Evolutionary conservation across 148 eudicot genomes (phyloP).

Genomic region (Diospyros lotus): DNA sequence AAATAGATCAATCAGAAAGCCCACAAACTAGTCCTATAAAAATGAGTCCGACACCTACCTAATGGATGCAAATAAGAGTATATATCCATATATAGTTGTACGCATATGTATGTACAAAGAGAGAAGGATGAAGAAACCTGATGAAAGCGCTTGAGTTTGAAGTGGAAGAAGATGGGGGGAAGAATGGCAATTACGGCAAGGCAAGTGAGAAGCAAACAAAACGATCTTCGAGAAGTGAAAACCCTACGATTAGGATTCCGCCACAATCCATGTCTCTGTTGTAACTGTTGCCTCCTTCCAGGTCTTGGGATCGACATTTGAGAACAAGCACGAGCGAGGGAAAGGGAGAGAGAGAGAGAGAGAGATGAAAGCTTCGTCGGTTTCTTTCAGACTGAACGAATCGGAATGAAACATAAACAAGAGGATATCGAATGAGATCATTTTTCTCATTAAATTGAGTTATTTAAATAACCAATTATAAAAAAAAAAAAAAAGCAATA

Average conservation of each 20-base stretch:
- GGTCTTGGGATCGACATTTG: slow-evolving; percentile 29
- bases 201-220: slow-evolving; percentile 33
- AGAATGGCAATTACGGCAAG: slow-evolving; percentile 46
- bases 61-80: too few relatives aligned
- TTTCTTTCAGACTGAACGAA: too few relatives aligned
- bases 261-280: slow-evolving; percentile 12
- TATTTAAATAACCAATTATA: too few relatives aligned
- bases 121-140: slow-evolving; percentile 21
- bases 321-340: background rate
- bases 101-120: background rate
- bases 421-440: too few relatives aligned
- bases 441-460: too few relatives aligned
- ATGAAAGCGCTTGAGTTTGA: slow-evolving; percentile 43
- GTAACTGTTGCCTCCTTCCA: slow-evolving; percentile 24
- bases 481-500: too few relatives aligned
- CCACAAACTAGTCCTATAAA: background rate
- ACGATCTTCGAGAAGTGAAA: slow-evolving; percentile 22
- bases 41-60: background rate
- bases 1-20: background rate
- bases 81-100: background rate
- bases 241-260: slow-evolving; percentile 8
- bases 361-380: too few relatives aligned
- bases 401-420: too few relatives aligned
- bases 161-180: slow-evolving; percentile 56
- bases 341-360: background rate